phyloP scores from a whole-genome alignment of 345 rosid genomes.

The Citrus hindsii region DNA sequence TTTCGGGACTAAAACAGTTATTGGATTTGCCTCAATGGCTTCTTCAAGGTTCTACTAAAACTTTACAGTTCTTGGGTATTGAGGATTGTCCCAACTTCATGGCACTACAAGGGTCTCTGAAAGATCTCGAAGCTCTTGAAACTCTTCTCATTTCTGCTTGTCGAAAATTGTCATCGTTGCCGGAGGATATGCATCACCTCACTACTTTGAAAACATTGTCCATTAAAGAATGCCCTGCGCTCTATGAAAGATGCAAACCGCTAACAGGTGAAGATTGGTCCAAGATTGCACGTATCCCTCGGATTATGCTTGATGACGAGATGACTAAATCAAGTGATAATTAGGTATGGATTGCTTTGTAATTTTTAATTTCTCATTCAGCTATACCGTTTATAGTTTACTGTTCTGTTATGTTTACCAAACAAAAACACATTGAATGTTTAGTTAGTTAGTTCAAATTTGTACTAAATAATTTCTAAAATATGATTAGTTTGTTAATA shows the following conservation, averaged over 20 bases:
- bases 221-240: conserved; percentile 7
- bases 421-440: too few relatives aligned
- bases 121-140: conserved; percentile 5
- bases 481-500: too few relatives aligned
- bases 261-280: too few relatives aligned
- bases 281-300: conserved; percentile 14
- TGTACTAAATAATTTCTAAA: too few relatives aligned
- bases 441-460: too few relatives aligned
- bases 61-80: background rate
- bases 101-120: conserved; percentile 13
- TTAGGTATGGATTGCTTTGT: background rate
- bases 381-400: too few relatives aligned
- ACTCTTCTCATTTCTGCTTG: background rate
- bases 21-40: conserved; percentile 28
- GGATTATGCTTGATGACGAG: background rate
- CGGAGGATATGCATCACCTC: conserved; percentile 9
- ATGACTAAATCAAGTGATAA: too few relatives aligned
- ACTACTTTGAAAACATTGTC: background rate
- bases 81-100: conserved; percentile 13
- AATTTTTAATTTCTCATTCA: too few relatives aligned
- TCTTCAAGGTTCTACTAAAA: conserved; percentile 12
- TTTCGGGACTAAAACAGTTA: conserved; percentile 13
- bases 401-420: too few relatives aligned
- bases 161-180: conserved; percentile 10
- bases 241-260: too few relatives aligned